Base-by-base conservation (phyloP, 2,329 filamentous ascomycete species). In the Thielaviopsis ethacetica region DNA sequence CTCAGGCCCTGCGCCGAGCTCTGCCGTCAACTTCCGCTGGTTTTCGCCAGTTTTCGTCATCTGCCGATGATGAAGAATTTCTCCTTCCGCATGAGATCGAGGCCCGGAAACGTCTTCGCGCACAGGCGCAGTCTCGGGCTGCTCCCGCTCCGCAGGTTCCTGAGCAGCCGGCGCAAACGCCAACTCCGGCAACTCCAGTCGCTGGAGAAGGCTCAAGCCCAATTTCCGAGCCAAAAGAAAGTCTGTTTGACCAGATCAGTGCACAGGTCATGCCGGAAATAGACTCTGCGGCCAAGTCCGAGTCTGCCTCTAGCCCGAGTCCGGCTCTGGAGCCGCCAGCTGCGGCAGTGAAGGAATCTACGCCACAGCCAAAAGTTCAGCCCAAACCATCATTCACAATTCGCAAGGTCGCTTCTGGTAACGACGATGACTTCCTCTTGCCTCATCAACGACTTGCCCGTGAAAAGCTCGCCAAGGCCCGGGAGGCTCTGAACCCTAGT, bases 11-110 rank as follows among this genome's bases (percentile, higher is more conserved):
- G n/a, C 22, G 17, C 10, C 44, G 30, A 54, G 24, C 51, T 10
- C 30, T 54, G 19, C 22, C 24, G 6, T 24, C 51, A 7, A 41
- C 26, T 5, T 34, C 51, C 19, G 44, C 21, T 12, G n/a, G 6
- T 12, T 50, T 21, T 49, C 57, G 57, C 22, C 51, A 50, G 17
- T 30, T 44, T 34, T 61, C 30, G 17, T 59, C 60, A 9, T 54
- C 53, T 5, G 34, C 50, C n/a, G 17, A 49, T 10, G 49, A 54
- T 19, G 53, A 34, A 5, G 58, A 60, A 21, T 50, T 60, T 50
- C 24, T 60, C 17, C 54, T 60, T 15, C 58, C 58, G 13, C 24
- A 60, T 15, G 41, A 60, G 17, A 56, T 60, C 38, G 34, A 47
- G 41, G 53, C 53, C 15, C 58, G 58, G 4, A 56, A 54, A 57